Conservation (phyloP, 2,329 filamentous ascomycete species). For the Colletotrichum sp. region DNA sequence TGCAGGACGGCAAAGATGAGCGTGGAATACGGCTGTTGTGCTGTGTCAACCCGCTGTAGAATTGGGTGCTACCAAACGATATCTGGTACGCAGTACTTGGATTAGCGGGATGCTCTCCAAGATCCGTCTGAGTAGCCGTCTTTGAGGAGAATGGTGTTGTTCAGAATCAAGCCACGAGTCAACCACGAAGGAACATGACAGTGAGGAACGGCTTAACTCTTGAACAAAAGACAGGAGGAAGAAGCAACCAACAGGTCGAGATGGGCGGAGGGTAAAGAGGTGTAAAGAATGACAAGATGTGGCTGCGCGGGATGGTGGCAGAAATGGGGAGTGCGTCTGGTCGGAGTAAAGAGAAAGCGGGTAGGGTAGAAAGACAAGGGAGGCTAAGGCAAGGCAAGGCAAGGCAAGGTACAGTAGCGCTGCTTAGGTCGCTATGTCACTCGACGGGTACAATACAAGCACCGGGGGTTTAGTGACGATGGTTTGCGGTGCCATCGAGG, state of each 20-base stretch:
- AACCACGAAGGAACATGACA: neutral
- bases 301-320: conserved; percentile 12
- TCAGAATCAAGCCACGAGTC: neutral
- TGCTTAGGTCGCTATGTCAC: conserved; percentile 24
- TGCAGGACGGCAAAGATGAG: neutral
- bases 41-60: neutral
- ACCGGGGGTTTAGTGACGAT: conserved; percentile 34
- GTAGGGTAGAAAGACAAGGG: conserved; percentile 26
- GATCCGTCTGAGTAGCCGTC: neutral
- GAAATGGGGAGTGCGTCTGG: conserved; percentile 7
- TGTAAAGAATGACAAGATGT: conserved; percentile 10
- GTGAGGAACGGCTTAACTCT: neutral
- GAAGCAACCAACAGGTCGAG: neutral
- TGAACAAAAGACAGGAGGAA: neutral
- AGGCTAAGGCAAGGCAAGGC: conserved; percentile 29
- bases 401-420: conserved; percentile 34
- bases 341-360: conserved; percentile 23
- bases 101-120: conserved; percentile 5
- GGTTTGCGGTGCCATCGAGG: conserved; percentile 30
- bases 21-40: neutral
- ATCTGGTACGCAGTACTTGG: conserved; percentile 9
- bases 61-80: neutral
- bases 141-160: neutral
- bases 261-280: neutral
- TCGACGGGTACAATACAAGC: conserved; percentile 32